Evolutionary conservation across 768 basidiomycete genomes (phyloP).

Genomic region (Agaricus subrufescens): DNA sequence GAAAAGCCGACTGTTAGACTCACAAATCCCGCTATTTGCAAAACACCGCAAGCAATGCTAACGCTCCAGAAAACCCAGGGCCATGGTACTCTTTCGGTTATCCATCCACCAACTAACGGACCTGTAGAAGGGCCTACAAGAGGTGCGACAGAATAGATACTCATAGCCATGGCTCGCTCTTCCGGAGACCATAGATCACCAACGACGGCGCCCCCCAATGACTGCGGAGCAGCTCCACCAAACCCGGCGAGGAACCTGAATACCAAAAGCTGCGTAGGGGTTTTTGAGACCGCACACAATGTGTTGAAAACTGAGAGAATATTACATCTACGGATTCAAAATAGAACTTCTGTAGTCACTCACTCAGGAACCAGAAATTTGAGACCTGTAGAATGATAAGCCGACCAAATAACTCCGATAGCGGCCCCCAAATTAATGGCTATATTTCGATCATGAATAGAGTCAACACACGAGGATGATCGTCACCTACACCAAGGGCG

Average conservation of each 20-base stretch:
- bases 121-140: slow-evolving; percentile 41
- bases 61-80: slow-evolving; percentile 61
- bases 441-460: slow-evolving; percentile 4
- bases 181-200: slow-evolving; percentile 50
- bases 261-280: slow-evolving; percentile 45
- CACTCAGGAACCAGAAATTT: slow-evolving; percentile 56
- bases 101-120: slow-evolving; percentile 33
- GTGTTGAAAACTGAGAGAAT: slow-evolving; percentile 37
- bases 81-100: slow-evolving; percentile 49
- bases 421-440: slow-evolving; percentile 34
- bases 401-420: slow-evolving; percentile 35
- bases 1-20: slow-evolving; percentile 18
- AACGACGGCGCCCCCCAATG: slow-evolving; percentile 53
- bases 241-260: slow-evolving; percentile 63
- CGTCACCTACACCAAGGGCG: slow-evolving; percentile 25
- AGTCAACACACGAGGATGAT: too few species aligned
- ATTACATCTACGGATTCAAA: background rate
- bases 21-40: slow-evolving; percentile 46
- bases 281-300: slow-evolving; percentile 46
- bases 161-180: slow-evolving; percentile 47
- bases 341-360: slow-evolving; percentile 14
- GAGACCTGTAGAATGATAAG: slow-evolving; percentile 48
- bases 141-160: slow-evolving; percentile 51
- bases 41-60: slow-evolving; percentile 39
- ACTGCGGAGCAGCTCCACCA: slow-evolving; percentile 61